Percentiles rank a stretch among this genome's conserved stretches.
phyloP scores from a whole-genome alignment of 1,284 basidiomycete genomes.

The Ustilago trichophora region DNA sequence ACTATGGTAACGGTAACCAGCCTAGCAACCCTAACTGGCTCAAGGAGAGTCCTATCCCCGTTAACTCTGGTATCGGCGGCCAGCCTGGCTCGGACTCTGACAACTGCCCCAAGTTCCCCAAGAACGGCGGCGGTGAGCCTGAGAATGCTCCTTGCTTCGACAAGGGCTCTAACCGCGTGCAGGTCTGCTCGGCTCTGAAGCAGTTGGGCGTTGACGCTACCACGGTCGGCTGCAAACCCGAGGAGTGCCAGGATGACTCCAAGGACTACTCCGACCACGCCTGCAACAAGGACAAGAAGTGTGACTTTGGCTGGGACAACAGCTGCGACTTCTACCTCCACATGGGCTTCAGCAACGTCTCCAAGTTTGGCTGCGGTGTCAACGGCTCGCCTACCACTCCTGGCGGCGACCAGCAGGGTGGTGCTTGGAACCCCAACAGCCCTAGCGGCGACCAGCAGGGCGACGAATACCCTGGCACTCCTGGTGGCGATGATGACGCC shows the following conservation, averaged over 20 bases:
- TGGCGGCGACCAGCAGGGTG: no score
- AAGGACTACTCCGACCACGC: conserved; percentile 45
- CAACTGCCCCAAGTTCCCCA: conserved; percentile 44
- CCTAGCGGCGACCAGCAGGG: no score
- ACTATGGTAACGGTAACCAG: conserved; percentile 2
- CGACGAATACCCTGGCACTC: not conserved
- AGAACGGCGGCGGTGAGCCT: conserved; percentile 26
- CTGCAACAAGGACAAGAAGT: conserved; percentile 37
- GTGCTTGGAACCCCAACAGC: no score
- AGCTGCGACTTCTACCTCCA: conserved; percentile 34
- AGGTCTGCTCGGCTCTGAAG: conserved; percentile 48
- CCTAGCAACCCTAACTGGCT: not conserved
- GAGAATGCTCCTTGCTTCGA: conserved; percentile 38
- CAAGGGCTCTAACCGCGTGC: conserved; percentile 27
- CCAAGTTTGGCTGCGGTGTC: conserved; percentile 35
- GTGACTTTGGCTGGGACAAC: conserved; percentile 40
- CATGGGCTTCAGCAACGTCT: conserved; percentile 38
- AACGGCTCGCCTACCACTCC: not conserved
- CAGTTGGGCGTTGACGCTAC: conserved; percentile 37
- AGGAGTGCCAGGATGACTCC: conserved; percentile 34
- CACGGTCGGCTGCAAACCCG: conserved; percentile 20
- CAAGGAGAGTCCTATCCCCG: conserved; percentile 5
- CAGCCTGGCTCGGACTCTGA: not conserved
- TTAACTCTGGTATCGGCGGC: no score
- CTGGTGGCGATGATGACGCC: not conserved